Base-by-base conservation (phyloP, 371 early-diverging fungal genomes). In the Mortierella sp. region DNA sequence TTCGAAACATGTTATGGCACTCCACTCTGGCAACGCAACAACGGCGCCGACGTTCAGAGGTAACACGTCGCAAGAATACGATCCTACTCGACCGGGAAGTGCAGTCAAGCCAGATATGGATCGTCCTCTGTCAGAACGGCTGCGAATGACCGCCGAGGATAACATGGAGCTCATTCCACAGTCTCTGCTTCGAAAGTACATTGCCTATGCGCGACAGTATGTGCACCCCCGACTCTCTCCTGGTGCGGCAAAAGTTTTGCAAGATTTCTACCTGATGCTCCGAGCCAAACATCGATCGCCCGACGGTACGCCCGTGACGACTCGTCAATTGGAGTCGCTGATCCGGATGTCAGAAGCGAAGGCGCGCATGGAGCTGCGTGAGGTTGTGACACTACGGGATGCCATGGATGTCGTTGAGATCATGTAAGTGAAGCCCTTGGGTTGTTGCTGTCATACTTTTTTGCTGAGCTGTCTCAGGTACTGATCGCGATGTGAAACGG, bases 291-390 rank as follows among this genome's bases (percentile, higher is more conserved):
- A 94, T 91, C 90, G 96, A 72, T 91, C 93, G 55, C 81, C 91
- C 73, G 92, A 95, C 89, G 84, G 94, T 14, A 87, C 90, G 21
- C 99, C 99, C 14, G 93, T 99, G 75, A 99, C 99, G n/a, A 96
- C 99, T 11, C 95, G 99, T 88, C 96, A 99, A 47, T 93, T 99
- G 45, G 99, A 99, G 89, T 99, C 99, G 0, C 91, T 99, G 72
- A 99, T 99, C 85, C 96, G 99, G 83, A 91, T 99, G 81, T 92
- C 99, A 1, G 98, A 99, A 38, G 99, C 99, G 4, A 97, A 98
- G 89, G 99, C 99, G 38, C 99, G 99, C 87, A 92, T 96, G 73
- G 93, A 99, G 72, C 89, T 99, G 76, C 94, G 97, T 50, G 88
- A 92, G 26, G 88, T 89, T 1, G 97, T 99, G 13, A 97, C 98